Conservation (phyloP, 352 stramenopile genomes). For the Phytophthora aleatoria region DNA sequence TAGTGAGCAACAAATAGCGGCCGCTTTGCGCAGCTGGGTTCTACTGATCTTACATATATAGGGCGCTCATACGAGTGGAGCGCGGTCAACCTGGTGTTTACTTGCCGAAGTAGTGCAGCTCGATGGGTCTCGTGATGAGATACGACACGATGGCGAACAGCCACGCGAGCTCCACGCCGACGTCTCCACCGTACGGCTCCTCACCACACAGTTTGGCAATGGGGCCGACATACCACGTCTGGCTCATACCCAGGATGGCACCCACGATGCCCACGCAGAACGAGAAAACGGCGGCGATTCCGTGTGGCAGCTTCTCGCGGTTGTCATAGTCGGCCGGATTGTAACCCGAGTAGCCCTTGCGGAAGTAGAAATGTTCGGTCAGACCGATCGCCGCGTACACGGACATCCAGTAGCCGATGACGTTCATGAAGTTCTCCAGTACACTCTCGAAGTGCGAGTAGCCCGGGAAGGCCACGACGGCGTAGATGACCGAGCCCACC, state of each 20-base stretch:
- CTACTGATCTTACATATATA: slow-evolving; percentile 25
- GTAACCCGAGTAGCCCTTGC: slow-evolving; percentile 49
- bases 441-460: slow-evolving; percentile 51
- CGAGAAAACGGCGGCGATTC: slow-evolving; percentile 49
- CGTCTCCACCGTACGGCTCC: slow-evolving; percentile 39
- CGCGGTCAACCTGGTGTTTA: slow-evolving; percentile 14
- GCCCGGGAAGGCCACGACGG: slow-evolving; percentile 38
- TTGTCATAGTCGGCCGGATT: slow-evolving; percentile 50
- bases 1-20: background rate
- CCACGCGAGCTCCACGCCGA: slow-evolving; percentile 48
- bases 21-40: background rate
- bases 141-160: slow-evolving; percentile 40
- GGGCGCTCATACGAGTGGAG: slow-evolving; percentile 7
- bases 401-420: slow-evolving; percentile 58
- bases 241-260: slow-evolving; percentile 48
- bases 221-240: slow-evolving; percentile 51
- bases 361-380: slow-evolving; percentile 51
- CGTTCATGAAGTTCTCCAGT: slow-evolving; percentile 59
- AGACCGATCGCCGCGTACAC: slow-evolving; percentile 43
- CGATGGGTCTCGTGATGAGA: slow-evolving; percentile 43
- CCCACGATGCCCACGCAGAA: slow-evolving; percentile 43
- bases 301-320: slow-evolving; percentile 43
- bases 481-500: slow-evolving; percentile 43
- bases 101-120: slow-evolving; percentile 49
- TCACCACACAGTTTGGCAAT: slow-evolving; percentile 40